Base-by-base conservation (phyloP, 148 eudicot species). In the Drosera capensis region DNA sequence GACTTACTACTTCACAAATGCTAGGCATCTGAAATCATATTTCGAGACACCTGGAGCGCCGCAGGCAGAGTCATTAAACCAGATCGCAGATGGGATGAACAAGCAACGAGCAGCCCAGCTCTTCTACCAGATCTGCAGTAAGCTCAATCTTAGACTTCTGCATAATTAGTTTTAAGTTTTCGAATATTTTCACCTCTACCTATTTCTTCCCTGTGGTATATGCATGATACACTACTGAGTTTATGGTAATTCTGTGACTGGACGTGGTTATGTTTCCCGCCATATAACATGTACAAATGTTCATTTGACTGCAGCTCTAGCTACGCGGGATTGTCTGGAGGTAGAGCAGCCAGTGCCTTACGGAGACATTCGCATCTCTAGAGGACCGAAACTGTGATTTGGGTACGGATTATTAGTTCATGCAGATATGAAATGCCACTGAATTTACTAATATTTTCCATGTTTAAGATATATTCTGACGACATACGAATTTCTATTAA, bases 321-420 rank as follows among this genome's bases (percentile, higher is more conserved):
- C 78, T 7, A 62, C 88, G 36, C 71, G 78, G 20, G 78, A 70
- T 52, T 56, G 62, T 57, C 38, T 90, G 38, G 71, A 23, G 56
- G 88, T 85, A n/a, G 48, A 71, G 37, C 99, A 90, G 60, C 55
- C 25, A 21, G 20, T 49, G 40, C 64, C 95, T n/a, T 90, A 80
- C 56, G 88, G 88, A 45, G 85, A 90, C 36, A 90, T 90, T 24
- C 57, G 54, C 40, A 77, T 90, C 51, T 85, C 94, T 22, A 77
- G 80, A 46, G 99, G 99, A 46, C 63, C 68, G 29, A 81, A 81
- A 66, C 80, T 90, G 99, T 90, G 80, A 90, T n/a, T n/a, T n/a
- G n/a, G n/a, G n/a, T n/a, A n/a, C n/a, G n/a, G n/a, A n/a, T n/a
- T n/a, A n/a, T n/a, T n/a, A n/a, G n/a, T n/a, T n/a, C n/a, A n/a